Base-by-base conservation (phyloP, 2,329 filamentous ascomycete species). In the Phialophora verrucosa region DNA sequence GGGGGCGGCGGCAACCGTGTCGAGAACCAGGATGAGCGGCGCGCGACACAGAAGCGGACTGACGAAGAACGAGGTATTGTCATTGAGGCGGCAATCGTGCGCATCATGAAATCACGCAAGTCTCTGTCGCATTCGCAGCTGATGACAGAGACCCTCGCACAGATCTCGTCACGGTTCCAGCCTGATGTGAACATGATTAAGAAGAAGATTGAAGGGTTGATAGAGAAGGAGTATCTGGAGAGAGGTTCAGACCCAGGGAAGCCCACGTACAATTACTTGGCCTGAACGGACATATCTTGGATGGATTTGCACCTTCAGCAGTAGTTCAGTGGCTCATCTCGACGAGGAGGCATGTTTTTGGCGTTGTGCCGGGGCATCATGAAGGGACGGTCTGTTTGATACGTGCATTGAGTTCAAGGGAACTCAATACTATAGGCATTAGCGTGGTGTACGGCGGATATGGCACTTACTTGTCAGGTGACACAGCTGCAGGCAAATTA, bases 1-100 rank as follows among this genome's bases (percentile, higher is more conserved):
- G 79, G 87, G 58, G 87, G 88, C 0, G 87, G 88, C 0, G 86
- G 89, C 20, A 96, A 92, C 76, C 95, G 92, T 79, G 91, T 96
- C 0, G 94, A 98, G 79, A 92, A 87, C 60, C 82, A 85, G 60
- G 81, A 83, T 35, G 87, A 89, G 76, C 81, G 87, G 51, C 78
- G 77, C 51, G 79, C 82, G 57, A 83, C 82, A 0, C 80, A 84
- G 71, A 80, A 80, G 73, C 81, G 80, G 82, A 86, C 70, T 71
- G 79, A 80, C 44, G 81, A 84, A 14, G 81, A 83, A 66, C 78
- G 83, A 50, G 79, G 77, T 8, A 79, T 79, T n/a, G 78, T 76
- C 38, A 83, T 85, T 53, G 83, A 85, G 67, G 83, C 83, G 32
- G 83, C 83, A 17, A 74, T 85, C 64, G 83, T 85, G 20, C 77